Evolutionary conservation across 148 eudicot species (phyloP), one percentile per base, ranked within the genome.

Genomic region (Gaultheria prostrata): DNA sequence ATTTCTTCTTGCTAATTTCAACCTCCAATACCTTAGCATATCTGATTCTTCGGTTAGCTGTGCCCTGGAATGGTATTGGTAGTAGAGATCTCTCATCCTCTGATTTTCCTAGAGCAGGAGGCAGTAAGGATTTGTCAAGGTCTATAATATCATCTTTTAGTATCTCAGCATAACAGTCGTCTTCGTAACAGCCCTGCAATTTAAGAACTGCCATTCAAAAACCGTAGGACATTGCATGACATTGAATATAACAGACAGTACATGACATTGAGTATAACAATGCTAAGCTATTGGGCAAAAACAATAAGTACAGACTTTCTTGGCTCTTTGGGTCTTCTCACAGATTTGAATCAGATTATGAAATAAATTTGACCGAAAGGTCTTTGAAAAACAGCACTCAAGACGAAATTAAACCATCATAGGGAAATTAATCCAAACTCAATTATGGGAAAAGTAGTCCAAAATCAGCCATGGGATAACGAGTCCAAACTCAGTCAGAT

Each of bases 111-210:
- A 82, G 30, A 28, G 76, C 82, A 13, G 84, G 63, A 26, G 81
- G 46, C 28, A 88, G 75, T 14, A 88, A 84, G 70, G 92, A 85
- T 21, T 93, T 93, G 79, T 89, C 98, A 2, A 94, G 93, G 83
- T 90, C 91, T 43, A 94, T 80, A 18, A 94, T 94, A 79, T 91
- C 94, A 45, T 97, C 99, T 20, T 96, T 93, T 88, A 94, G 67
- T 87, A 96, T 96, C 49, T 96, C 99, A 8, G 95, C 97, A 80
- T 85, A 96, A 12, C 91, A 89, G 32, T 96, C 98, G 1, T 96
- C 98, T 82, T 88, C 79, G 1, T 84, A 82, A 33, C 28, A 14
- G 33, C n/a, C 86, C 89, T 85, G 86, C 54, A 88, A 81, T 33
- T 9, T 54, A 83, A 61, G 33, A 32, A 80, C 50, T 11, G 13